Base-by-base conservation (phyloP, 306 rosid species). In the Trichosanthes truncata region DNA sequence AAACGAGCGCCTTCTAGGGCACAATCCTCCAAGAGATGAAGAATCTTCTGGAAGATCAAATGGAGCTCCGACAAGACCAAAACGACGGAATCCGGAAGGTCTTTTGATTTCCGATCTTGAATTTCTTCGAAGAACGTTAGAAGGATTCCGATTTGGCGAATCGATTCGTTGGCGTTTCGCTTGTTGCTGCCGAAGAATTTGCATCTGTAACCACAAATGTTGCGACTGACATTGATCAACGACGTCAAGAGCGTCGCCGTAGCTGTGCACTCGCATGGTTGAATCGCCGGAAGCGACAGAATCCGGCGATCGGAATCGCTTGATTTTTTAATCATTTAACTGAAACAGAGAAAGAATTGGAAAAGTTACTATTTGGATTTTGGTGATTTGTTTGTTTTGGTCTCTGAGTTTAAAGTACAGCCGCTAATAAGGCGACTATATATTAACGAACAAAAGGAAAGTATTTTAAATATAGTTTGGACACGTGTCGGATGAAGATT, bases 51-150 rank as follows among this genome's bases (percentile, higher is more conserved):
- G 85, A 91, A 87, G 33, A 81, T 79, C 25, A 88, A 49, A 78
- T 92, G 93, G 80, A 95, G 93, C 87, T 92, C 96, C 41, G 93
- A 87, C 6, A 95, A 52, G 36, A 83, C 40, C 29, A 91, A 83
- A 4, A 74, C 80, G 10, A 31, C 84, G 3, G 89, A 85, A 48
- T 75, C 82, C 0, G 86, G 84, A 11, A 85, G 85, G 49, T 52
- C 82, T 65, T 33, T 20, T 0, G 83, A 40, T 3, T 31, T 14
- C 6, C 17, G 38, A 7, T 82, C 82, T 20, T 80, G 87, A 56
- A 89, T 57, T 14, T 89, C 97, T 52, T 88, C 88, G 6, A 92
- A 90, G 10, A 95, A 90, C 23, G 80, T 71, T 35, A 74, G 92
- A 25, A 92, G 87, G 55, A 87, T 76, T n/a, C 77, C 87, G 23